Conservation (phyloP, 2,329 filamentous ascomycete species). For the Colletotrichum musicola region DNA sequence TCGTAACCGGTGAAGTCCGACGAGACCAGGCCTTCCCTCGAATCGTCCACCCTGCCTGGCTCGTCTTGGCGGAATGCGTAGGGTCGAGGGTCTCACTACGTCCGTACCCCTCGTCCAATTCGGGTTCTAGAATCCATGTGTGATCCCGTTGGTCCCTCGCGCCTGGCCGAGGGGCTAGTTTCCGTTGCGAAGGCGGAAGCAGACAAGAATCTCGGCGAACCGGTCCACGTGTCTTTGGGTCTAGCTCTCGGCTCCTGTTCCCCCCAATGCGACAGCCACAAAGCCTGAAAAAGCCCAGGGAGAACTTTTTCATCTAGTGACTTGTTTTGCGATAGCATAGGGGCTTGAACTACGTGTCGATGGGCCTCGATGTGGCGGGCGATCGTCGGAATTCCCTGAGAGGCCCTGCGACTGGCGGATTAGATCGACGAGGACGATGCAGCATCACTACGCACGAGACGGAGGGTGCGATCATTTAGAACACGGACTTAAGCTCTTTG, state of each 20-base stretch:
- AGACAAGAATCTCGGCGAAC: background rate
- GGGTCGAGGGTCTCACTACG: background rate
- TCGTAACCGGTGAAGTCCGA: background rate
- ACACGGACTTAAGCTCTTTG: conserved; percentile 12
- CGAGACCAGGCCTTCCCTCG: background rate
- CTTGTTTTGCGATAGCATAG: background rate
- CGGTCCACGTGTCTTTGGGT: conserved; percentile 22
- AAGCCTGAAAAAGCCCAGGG: background rate
- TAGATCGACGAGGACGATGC: background rate
- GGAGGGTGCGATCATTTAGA: background rate
- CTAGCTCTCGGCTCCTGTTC: background rate
- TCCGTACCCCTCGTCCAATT: conserved; percentile 9
- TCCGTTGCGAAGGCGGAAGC: conserved; percentile 1
- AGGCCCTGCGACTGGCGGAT: background rate
- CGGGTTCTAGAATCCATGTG: background rate
- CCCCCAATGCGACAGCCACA: too few relatives aligned
- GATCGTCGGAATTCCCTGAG: background rate
- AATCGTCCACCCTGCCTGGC: background rate
- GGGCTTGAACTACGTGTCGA: background rate
- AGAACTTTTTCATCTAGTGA: background rate
- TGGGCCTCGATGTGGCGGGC: background rate
- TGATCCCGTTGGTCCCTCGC: background rate
- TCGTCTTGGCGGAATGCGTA: background rate
- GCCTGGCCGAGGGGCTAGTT: background rate
- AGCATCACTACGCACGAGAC: conserved; percentile 18